Conservation (phyloP, 2,329 filamentous ascomycete genomes). For the Penicillium sp. region DNA sequence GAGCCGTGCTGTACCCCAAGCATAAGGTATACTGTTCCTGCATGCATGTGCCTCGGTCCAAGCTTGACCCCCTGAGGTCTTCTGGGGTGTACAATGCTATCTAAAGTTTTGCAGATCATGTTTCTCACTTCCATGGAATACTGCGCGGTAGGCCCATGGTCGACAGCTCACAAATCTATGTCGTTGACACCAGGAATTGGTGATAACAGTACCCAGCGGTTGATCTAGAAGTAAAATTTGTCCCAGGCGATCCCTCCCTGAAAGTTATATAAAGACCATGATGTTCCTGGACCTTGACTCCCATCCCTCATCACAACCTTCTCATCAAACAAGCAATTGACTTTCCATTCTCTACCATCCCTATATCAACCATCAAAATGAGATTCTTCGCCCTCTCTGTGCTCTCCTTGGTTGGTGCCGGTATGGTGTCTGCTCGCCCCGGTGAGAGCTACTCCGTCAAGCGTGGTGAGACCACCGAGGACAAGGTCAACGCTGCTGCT, state of each 20-base stretch:
- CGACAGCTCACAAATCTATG: conserved; percentile 8
- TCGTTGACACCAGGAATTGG: background rate
- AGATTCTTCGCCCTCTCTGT: conserved; percentile 32
- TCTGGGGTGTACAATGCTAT: conserved; percentile 8
- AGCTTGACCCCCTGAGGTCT: background rate
- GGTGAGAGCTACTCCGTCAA: conserved; percentile 14
- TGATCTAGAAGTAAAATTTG: background rate
- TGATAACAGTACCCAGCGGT: conserved; percentile 8
- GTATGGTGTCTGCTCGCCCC: conserved; percentile 32
- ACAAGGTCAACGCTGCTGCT: conserved; percentile 15
- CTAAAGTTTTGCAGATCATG: conserved; percentile 18
- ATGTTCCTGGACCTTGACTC: background rate
- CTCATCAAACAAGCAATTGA: background rate
- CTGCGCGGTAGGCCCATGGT: background rate
- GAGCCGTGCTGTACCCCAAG: background rate
- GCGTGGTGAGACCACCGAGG: conserved; percentile 4
- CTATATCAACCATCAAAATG: conserved; percentile 23
- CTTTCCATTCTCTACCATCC: background rate
- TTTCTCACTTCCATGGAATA: background rate
- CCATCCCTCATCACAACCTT: conserved; percentile 2
- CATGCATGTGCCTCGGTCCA: background rate
- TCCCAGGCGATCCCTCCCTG: background rate
- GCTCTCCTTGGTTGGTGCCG: conserved; percentile 29
- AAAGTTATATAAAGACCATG: conserved; percentile 11
- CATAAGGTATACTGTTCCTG: conserved; percentile 2